These are phyloP conservation scores for Lobosporangium transversale DNA, from an alignment of 192 early-diverging fungal species.

Conservation along the genomic window DNA sequence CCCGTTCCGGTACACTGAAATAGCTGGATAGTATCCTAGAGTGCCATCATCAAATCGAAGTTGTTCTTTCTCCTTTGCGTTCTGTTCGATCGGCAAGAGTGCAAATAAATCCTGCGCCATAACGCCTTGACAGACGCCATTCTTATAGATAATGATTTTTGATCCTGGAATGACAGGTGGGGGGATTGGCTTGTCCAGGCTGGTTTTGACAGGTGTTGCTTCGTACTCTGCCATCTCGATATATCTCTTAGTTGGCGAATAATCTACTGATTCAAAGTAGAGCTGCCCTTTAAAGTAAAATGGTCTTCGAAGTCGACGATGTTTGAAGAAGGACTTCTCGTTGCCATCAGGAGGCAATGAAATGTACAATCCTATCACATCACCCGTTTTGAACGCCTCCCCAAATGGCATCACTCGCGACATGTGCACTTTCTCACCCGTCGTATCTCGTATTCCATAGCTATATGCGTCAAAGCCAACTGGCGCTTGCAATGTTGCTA, in stretches of 20 bases:
- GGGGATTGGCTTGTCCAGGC: constrained; percentile 21
- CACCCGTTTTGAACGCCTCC: constrained; percentile 67
- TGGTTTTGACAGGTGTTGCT: constrained; percentile 54
- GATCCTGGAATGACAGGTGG: constrained; percentile 62
- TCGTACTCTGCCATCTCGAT: constrained; percentile 61
- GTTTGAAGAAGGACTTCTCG: constrained; percentile 50
- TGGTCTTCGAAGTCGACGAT: constrained; percentile 57
- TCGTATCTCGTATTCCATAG: constrained; percentile 70
- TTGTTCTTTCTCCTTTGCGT: constrained; percentile 55
- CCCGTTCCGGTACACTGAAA: constrained; percentile 70
- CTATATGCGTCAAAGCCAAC: constrained; percentile 75
- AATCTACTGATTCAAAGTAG: constrained; percentile 67
- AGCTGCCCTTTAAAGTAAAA: constrained; percentile 65
- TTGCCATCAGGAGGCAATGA: constrained; percentile 57
- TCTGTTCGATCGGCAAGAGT: constrained; percentile 54
- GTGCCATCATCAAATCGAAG: constrained; percentile 68
- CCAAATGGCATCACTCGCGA: constrained; percentile 61
- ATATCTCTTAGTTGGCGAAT: constrained; percentile 55
- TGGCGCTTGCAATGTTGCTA: constrained; percentile 68
- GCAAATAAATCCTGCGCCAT: constrained; percentile 65
- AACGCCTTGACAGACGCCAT: constrained; percentile 66
- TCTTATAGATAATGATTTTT: constrained; percentile 71
- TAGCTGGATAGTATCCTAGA: constrained; percentile 71
- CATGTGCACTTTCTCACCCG: constrained; percentile 68
- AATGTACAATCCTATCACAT: constrained; percentile 73